Evolutionary conservation across 1,284 basidiomycete species (phyloP), one percentile per base, ranked within the genome.

Genomic region (Porodaedalea pini): DNA sequence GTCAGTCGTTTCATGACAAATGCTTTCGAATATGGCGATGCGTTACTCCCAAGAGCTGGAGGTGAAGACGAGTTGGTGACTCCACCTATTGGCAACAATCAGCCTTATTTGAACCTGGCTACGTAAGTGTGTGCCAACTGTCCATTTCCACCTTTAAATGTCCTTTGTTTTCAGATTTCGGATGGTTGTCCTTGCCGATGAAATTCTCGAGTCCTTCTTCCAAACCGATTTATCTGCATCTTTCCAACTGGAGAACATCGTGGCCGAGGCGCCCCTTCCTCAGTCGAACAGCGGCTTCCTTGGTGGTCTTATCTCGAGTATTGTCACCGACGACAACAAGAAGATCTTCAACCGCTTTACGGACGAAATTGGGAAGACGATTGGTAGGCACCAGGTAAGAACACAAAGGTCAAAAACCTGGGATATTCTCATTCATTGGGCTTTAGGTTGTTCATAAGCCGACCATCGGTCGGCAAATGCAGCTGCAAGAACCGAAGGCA

Each of bases 1-100:
- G 90, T 98, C 58, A 94, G 92, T 64, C 88, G 94, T 29, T 95
- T 98, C 70, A 95, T 98, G 86, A 88, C 94, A 32, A 98, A 98
- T 67, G 92, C 94, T 0, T 98, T 96, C 68, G 94, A 98, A 68
- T 97, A 95, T 62, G 95, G 93, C 2, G 94, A 97, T 72, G 88
- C 92, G 7, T 79, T 86, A 58, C 78, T 85, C 58, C 89, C 79
- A 58, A 78, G 75, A 65, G 67, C 73, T 76, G 73, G 72, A 68
- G 70, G 67, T 65, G 63, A 68, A 49, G 70, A 77, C 53, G 78
- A 77, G 40, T 76, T 78, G 8, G 70, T 70, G 62, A 74, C 68
- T 32, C 76, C 75, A 43, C 77, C 75, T 59, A 76, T 77, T 59
- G 82, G 78, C 61, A 81, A 82, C 29, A 94, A 94, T 69, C 85